Evolutionary conservation across 1,139 yeast species (phyloP).

Genomic region (Saccharomycopsis phalli): DNA sequence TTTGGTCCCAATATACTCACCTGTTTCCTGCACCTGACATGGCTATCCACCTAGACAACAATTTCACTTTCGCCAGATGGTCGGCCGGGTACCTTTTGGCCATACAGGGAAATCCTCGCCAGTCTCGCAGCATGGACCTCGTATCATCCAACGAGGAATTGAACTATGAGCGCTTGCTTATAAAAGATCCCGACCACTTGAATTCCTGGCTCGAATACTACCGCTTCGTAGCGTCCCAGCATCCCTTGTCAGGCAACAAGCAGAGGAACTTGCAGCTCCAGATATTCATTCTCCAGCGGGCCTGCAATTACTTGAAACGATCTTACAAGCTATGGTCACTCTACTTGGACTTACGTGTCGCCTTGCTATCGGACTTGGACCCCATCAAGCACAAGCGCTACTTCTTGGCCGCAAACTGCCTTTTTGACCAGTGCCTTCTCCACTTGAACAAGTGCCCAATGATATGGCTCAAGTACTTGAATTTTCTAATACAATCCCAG

Average conservation of each 20-base stretch:
- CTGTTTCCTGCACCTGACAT: conserved; percentile 31
- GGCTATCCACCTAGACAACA: neutral
- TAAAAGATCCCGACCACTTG: conserved; percentile 36
- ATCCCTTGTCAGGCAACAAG: conserved; percentile 20
- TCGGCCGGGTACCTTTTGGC: neutral
- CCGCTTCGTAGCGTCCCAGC: conserved; percentile 29
- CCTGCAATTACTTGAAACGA: conserved; percentile 39
- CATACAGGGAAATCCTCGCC: neutral
- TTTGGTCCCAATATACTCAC: conserved; percentile 23
- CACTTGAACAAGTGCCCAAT: conserved; percentile 37
- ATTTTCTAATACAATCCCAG: conserved; percentile 30
- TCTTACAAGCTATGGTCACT: conserved; percentile 48
- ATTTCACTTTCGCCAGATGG: neutral
- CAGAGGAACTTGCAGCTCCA: conserved; percentile 21
- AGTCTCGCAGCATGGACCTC: neutral
- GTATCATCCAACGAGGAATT: neutral
- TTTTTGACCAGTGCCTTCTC: conserved; percentile 43
- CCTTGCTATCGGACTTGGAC: conserved; percentile 27
- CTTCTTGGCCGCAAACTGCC: conserved; percentile 30
- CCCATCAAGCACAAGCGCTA: conserved; percentile 29
- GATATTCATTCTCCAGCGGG: conserved; percentile 45
- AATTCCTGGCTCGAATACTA: conserved; percentile 49
- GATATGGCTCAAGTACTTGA: conserved; percentile 50
- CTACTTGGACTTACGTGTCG: conserved; percentile 39
- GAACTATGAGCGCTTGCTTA: conserved; percentile 38